Evolutionary conservation across 371 early-diverging fungal genomes (phyloP).

Genomic region (Apophysomyces ossiformis): DNA sequence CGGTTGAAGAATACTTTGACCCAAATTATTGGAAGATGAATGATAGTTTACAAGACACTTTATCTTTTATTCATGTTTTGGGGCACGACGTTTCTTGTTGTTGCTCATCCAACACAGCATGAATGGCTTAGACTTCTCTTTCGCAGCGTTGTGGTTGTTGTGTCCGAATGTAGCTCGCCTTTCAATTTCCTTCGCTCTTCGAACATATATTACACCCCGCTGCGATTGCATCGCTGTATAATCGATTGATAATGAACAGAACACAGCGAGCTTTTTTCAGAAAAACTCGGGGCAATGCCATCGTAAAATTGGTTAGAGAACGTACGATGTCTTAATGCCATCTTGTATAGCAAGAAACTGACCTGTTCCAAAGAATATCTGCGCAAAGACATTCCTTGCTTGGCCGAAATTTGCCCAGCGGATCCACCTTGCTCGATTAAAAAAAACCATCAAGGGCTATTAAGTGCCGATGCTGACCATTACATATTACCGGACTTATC

Average conservation of each 20-base stretch:
- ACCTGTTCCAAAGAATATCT: constrained; percentile 51
- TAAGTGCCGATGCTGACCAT: constrained; percentile 50
- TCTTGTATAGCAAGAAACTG: background rate
- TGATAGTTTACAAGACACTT: no score
- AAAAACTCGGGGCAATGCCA: constrained; percentile 60
- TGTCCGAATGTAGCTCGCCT: no score
- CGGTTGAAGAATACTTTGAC: no score
- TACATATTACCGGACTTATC: constrained; percentile 59
- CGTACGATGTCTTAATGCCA: constrained; percentile 34
- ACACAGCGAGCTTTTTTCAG: constrained; percentile 50
- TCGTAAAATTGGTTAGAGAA: constrained; percentile 66
- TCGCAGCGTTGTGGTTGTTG: no score
- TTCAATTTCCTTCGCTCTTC: no score
- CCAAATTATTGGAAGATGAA: no score
- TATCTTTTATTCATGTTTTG: no score
- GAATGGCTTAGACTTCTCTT: no score
- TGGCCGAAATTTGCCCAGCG: constrained; percentile 46
- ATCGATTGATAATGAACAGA: constrained; percentile 27
- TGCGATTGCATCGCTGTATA: background rate
- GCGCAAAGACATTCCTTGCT: constrained; percentile 70
- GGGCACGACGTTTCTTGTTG: no score
- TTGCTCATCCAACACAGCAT: no score
- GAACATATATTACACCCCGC: background rate
- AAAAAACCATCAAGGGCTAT: constrained; percentile 42
- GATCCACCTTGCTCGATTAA: constrained; percentile 32